A percentile compares a stretch with the other conserved stretches of the same genome.
Evolutionary conservation across 2,329 filamentous ascomycete genomes (phyloP).

Genomic region (Rutstroemia sp.): DNA sequence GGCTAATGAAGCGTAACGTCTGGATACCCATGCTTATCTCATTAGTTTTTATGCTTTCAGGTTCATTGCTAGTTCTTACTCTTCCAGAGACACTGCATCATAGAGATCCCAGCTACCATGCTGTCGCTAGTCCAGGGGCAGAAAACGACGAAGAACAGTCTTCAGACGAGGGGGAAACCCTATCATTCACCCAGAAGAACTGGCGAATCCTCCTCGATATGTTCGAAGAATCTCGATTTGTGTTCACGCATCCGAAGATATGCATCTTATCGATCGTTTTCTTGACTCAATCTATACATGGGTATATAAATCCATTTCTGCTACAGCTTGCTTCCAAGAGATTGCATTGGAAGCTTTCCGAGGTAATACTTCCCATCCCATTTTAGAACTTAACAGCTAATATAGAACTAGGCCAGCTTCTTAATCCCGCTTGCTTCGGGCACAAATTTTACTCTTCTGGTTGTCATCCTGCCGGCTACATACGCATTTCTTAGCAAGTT

Average conservation of each 20-base stretch:
- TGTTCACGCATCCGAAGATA: conserved; percentile 18
- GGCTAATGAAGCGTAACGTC: conserved; percentile 26
- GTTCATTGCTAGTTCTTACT: conserved; percentile 10
- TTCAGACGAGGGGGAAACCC: not conserved
- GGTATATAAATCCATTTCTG: conserved; percentile 28
- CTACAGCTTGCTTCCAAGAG: conserved; percentile 43
- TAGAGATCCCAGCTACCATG: not conserved
- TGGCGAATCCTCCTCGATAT: not conserved
- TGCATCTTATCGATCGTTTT: conserved; percentile 8
- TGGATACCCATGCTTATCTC: conserved; percentile 14
- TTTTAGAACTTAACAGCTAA: not conserved
- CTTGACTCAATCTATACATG: conserved; percentile 5
- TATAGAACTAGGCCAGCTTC: conserved; percentile 10
- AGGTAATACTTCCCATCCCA: conserved; percentile 20
- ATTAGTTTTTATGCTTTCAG: conserved; percentile 1
- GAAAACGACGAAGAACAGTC: not conserved
- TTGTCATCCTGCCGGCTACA: conserved; percentile 13
- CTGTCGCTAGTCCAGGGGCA: not conserved
- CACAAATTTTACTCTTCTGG: conserved; percentile 12
- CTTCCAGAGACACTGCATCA: conserved; percentile 20
- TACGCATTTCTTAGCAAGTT: conserved; percentile 9
- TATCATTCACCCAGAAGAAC: not conserved
- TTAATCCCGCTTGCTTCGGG: conserved; percentile 13
- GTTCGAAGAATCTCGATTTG: conserved; percentile 12
- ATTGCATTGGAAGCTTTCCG: conserved; percentile 39